Base-by-base conservation (phyloP, 495 filamentous ascomycete genomes). In the Hypoxylon fuscum region DNA sequence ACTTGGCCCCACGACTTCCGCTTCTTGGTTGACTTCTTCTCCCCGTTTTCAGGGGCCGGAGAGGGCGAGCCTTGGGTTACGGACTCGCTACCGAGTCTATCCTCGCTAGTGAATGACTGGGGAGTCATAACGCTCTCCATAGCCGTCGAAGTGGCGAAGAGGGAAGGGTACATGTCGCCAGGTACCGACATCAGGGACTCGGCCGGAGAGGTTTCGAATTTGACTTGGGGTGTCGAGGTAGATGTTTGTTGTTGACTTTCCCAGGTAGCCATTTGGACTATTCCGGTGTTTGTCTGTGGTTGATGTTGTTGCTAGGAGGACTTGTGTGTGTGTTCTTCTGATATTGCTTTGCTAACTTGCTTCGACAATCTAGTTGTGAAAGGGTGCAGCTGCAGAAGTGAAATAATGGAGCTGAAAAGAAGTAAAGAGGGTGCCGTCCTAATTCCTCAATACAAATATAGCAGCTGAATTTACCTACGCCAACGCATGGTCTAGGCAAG, bases 1-100 rank as follows among this genome's bases (percentile, higher is more conserved):
- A 96, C 90, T 77, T 98, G 95, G 64, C 95, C 95, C 95, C 95
- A 98, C 56, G 94, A 97, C 81, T 98, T 98, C 74, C 95, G 83
- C 84, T 98, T 98, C 87, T 97, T 98, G 35, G 82, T 76, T 1
- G 88, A 86, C 81, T 91, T 96, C 83, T 89, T 92, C 66, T 92
- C 88, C 31, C 53, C 31, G 17, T 25, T 35, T 23, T 66, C 63
- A 9, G 68, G 50, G 32, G 62, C 49, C 31, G 69, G 48, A 45
- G 66, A 46, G 44, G 57, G 38, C 2, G 66, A 32, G 11, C 20
- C 14, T 22, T 69, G 54, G 32, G 65, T 27, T 3, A 35, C 27
- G 44, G 29, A 56, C 38, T 44, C 54, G 56, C 20, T 18, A 9
- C 40, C 49, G 21, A 41, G 47, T 7, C 55, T 48, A 17, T 71